A percentile compares a stretch with the other conserved stretches of the same genome.
phyloP scores from a whole-genome alignment of 768 basidiomycete genomes.

The Lepiota subincarnata region DNA sequence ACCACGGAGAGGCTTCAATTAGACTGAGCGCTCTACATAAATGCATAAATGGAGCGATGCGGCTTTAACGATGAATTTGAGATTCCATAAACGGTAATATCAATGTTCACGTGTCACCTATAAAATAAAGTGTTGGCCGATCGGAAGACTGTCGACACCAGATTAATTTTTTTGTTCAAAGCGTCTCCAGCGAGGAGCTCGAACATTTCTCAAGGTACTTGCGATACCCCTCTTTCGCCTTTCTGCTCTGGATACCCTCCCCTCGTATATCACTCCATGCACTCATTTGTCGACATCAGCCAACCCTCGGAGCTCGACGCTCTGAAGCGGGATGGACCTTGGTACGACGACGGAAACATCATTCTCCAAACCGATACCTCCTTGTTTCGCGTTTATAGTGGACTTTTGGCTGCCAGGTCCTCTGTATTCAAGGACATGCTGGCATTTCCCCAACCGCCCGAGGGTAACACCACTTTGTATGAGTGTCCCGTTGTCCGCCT shows the following conservation, averaged over 20 bases:
- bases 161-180: background rate
- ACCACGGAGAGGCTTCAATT: too few relatives aligned
- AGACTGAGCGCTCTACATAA: too few relatives aligned
- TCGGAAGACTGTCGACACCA: background rate
- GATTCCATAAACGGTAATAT: too few relatives aligned
- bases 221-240: slow-evolving; percentile 4
- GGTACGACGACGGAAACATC: slow-evolving; percentile 39
- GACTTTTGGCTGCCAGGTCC: slow-evolving; percentile 29
- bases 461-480: slow-evolving; percentile 23
- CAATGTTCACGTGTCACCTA: too few relatives aligned
- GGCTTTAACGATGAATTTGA: too few relatives aligned
- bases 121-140: too few relatives aligned
- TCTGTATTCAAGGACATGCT: slow-evolving; percentile 38
- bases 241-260: background rate
- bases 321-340: slow-evolving; percentile 20
- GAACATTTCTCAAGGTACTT: background rate
- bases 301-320: slow-evolving; percentile 1
- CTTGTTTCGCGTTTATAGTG: slow-evolving; percentile 32
- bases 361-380: slow-evolving; percentile 31
- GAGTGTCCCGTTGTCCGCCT: slow-evolving; percentile 31
- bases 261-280: background rate
- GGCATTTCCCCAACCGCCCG: slow-evolving; percentile 29
- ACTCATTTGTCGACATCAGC: background rate
- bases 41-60: too few relatives aligned
- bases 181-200: background rate